A percentile compares a stretch with the other conserved stretches of the same genome.
These are phyloP conservation scores for Aspergillus saccharolyticus DNA, from an alignment of 495 filamentous ascomycete genomes.

Conservation along the genomic window DNA sequence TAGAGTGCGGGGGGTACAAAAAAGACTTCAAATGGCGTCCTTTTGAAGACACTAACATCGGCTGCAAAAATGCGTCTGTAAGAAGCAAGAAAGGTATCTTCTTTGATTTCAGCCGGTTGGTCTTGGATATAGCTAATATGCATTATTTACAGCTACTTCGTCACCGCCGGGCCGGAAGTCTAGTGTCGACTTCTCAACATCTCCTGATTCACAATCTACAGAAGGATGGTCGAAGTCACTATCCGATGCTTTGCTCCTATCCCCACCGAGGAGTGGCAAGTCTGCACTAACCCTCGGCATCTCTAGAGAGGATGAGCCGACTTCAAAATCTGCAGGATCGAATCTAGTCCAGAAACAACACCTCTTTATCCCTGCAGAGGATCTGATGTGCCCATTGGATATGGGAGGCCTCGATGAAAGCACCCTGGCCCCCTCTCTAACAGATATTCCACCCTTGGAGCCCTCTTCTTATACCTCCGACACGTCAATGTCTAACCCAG, in stretches of 20 bases:
- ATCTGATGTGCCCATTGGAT: constrained; percentile 10
- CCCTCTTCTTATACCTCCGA: constrained; percentile 19
- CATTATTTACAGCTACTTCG: constrained; percentile 9
- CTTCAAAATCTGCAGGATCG: constrained; percentile 4
- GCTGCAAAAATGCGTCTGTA: constrained; percentile 37
- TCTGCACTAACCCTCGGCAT: background rate
- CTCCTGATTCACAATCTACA: constrained; percentile 10
- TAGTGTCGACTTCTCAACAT: constrained; percentile 1
- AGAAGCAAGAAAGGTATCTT: constrained; percentile 49
- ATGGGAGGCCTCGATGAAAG: constrained; percentile 13
- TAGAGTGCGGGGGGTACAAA: constrained; percentile 72
- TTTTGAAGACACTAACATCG: constrained; percentile 63
- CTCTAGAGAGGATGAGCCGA: constrained; percentile 1
- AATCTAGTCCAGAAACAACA: constrained; percentile 3
- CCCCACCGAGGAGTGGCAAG: background rate
- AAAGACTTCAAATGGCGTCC: constrained; percentile 83
- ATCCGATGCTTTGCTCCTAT: background rate
- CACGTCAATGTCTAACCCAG: constrained; percentile 5
- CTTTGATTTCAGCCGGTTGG: background rate
- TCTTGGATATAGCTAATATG: constrained; percentile 2
- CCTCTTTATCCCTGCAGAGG: constrained; percentile 8
- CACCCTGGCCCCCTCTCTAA: constrained; percentile 11
- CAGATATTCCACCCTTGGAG: constrained; percentile 9
- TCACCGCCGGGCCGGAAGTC: constrained; percentile 10
- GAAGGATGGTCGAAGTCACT: constrained; percentile 7